phyloP scores from a whole-genome alignment of 2,329 filamentous ascomycete genomes.

The Ophioceras dolichostomum region DNA sequence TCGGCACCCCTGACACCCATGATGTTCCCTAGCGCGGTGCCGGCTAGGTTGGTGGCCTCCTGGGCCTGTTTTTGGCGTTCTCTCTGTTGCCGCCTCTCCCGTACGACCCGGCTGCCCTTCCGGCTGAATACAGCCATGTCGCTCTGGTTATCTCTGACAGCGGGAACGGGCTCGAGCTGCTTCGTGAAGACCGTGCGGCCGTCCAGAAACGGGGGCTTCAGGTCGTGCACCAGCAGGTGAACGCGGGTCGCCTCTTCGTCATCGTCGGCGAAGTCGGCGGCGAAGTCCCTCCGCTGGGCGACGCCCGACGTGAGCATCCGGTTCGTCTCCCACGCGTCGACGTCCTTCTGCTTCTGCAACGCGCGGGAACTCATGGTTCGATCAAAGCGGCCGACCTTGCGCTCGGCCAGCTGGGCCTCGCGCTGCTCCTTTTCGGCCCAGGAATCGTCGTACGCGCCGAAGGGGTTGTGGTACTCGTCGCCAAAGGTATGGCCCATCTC shows the following conservation, averaged over 20 bases:
- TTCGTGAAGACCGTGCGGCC: conserved; percentile 95
- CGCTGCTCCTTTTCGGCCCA: conserved; percentile 58
- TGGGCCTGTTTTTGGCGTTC: conserved; percentile 91
- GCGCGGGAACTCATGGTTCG: conserved; percentile 61
- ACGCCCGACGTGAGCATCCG: conserved; percentile 96
- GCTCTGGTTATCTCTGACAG: conserved; percentile 85
- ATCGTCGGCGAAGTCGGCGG: conserved; percentile 76
- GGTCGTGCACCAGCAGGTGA: conserved; percentile 84
- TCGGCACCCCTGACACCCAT: conserved; percentile 95
- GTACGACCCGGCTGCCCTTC: conserved; percentile 88
- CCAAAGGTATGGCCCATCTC: conserved; percentile 75
- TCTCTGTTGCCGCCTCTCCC: conserved; percentile 80
- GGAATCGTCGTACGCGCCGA: conserved; percentile 62
- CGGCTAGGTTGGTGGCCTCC: conserved; percentile 84
- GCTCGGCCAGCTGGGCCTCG: conserved; percentile 64
- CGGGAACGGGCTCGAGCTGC: conserved; percentile 87
- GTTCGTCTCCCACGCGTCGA: conserved; percentile 97
- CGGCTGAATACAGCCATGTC: conserved; percentile 98
- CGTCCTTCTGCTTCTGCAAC: conserved; percentile 81
- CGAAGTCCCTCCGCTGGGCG: conserved; percentile 75
- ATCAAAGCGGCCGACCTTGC: conserved; percentile 58
- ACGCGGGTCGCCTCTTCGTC: conserved; percentile 84
- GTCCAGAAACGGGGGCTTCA: conserved; percentile 89
- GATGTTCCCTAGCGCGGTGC: conserved; percentile 84
- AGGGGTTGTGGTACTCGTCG: conserved; percentile 87